A percentile compares a stretch with the other conserved stretches of the same genome.
phyloP scores from a whole-genome alignment of 164 flowering plant genomes.

The Cinnamomum chago region DNA sequence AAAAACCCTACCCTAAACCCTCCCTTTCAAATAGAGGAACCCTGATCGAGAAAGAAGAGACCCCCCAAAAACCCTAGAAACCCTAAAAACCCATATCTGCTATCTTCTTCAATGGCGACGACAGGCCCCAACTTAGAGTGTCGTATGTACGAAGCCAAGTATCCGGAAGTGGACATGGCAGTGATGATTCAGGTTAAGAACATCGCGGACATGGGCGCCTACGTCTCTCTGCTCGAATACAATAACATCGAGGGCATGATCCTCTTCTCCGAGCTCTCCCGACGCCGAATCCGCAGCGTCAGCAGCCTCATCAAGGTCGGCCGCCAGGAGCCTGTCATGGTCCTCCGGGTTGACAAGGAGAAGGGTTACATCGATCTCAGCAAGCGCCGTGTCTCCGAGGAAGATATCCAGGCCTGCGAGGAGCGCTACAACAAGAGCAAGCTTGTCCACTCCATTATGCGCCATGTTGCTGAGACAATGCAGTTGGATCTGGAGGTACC shows the following conservation, averaged over 20 bases:
- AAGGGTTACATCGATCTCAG: slow-evolving; percentile 91
- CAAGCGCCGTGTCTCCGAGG: slow-evolving; percentile 82
- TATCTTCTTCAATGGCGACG: slow-evolving; percentile 35
- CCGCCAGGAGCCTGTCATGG: slow-evolving; percentile 92
- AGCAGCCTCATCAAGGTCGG: slow-evolving; percentile 89
- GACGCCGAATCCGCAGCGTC: slow-evolving; percentile 85
- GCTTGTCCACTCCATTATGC: slow-evolving; percentile 93
- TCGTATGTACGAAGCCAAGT: slow-evolving; percentile 86
- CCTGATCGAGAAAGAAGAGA: too few species aligned
- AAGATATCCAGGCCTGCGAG: slow-evolving; percentile 79
- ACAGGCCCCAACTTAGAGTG: slow-evolving; percentile 75
- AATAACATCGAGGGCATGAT: slow-evolving; percentile 98
- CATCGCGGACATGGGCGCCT: slow-evolving; percentile 94
- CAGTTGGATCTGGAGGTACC: slow-evolving; percentile 75
- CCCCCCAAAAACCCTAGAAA: background rate
- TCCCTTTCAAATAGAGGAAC: too few species aligned
- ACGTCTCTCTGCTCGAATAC: slow-evolving; percentile 89
- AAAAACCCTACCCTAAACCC: too few species aligned
- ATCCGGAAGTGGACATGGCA: slow-evolving; percentile 89
- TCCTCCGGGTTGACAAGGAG: slow-evolving; percentile 82
- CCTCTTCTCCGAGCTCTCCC: slow-evolving; percentile 88
- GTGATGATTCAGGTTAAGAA: slow-evolving; percentile 95
- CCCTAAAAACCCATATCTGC: background rate
- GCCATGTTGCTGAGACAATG: slow-evolving; percentile 92
- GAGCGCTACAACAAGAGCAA: slow-evolving; percentile 95